Evolutionary conservation across 2,329 filamentous ascomycete genomes (phyloP), one percentile per base, ranked within the genome.

Genomic region (Ophiostoma angusticollis): DNA sequence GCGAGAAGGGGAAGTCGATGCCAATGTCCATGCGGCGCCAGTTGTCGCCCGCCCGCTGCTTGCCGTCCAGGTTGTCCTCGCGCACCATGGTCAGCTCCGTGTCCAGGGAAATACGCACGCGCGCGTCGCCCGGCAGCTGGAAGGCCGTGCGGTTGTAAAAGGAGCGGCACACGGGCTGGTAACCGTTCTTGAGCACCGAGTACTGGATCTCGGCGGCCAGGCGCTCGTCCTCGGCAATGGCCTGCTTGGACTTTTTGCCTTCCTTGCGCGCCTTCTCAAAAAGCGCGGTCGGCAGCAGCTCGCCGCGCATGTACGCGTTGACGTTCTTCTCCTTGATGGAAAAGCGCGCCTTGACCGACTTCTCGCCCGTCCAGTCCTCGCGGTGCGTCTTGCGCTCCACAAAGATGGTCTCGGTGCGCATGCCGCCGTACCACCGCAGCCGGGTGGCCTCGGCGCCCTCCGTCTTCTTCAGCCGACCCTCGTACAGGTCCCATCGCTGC

Each of bases 91-190:
- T 87, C 40, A 98, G 70, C 58, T 98, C 91, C 0, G 91, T 96
- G 55, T 98, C 91, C 13, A 98, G 74, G 1, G 91, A 96, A 49
- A 98, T 93, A 54, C 91, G 85, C 34, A 98, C 91, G 49, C 91
- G 79, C 6, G 89, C 89, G 60, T 98, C 91, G 19, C 89, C 91
- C 0, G 91, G 91, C 24, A 98, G 74, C 66, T 98, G 91, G 62
- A 98, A 98, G 13, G 91, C 91, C 5, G 89, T 96, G 37, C 91
- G 84, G 64, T 98, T 93, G 63, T 98, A 98, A 64, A 98, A 98
- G 0, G 87, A 93, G 46, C 91, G 77, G 49, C 85, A 93, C 32
- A 95, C 87, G 0, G 91, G 91, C 48, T 78, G 74, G 50, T 96
- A 83, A 13, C 82, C 80, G 51, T 89, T 80, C 51, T 85, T 85